A percentile compares a stretch with the other conserved stretches of the same genome.
Conservation (phyloP, 441 rosid species). For the Erysimum pusillum region DNA sequence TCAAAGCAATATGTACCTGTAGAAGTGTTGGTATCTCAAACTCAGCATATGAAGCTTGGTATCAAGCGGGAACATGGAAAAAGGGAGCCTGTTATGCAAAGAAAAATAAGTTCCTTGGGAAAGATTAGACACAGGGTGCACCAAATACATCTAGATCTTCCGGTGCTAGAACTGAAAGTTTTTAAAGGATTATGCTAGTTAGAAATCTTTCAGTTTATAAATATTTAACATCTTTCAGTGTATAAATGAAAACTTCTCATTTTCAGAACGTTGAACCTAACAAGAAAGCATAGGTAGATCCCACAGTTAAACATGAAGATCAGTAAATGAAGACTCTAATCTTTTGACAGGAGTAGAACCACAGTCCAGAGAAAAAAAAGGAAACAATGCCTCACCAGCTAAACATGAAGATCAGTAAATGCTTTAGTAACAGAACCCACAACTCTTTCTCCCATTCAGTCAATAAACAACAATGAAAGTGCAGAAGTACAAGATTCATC, state of each 20-base stretch:
- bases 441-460: conserved; percentile 21
- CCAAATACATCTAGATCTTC: conserved; percentile 26
- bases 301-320: too few species aligned
- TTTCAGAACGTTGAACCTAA: conserved; percentile 21
- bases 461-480: conserved; percentile 26
- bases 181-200: conserved; percentile 3
- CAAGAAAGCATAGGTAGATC: conserved; percentile 23
- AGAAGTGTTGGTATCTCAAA: conserved; percentile 92
- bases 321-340: too few species aligned
- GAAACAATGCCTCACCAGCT: too few species aligned
- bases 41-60: conserved; percentile 86
- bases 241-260: conserved; percentile 1
- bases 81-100: conserved; percentile 72
- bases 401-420: too few species aligned
- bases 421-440: conserved; percentile 5
- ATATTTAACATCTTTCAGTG: conserved; percentile 6
- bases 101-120: conserved; percentile 36
- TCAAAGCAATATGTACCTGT: conserved; percentile 65
- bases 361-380: too few species aligned
- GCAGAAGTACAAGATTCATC: conserved; percentile 4
- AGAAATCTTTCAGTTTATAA: too few species aligned
- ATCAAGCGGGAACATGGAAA: conserved; percentile 89
- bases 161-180: conserved; percentile 1
- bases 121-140: conserved; percentile 15
- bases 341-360: too few species aligned